Conservation (phyloP, 1,284 basidiomycete species). For the Ustilago tritici region DNA sequence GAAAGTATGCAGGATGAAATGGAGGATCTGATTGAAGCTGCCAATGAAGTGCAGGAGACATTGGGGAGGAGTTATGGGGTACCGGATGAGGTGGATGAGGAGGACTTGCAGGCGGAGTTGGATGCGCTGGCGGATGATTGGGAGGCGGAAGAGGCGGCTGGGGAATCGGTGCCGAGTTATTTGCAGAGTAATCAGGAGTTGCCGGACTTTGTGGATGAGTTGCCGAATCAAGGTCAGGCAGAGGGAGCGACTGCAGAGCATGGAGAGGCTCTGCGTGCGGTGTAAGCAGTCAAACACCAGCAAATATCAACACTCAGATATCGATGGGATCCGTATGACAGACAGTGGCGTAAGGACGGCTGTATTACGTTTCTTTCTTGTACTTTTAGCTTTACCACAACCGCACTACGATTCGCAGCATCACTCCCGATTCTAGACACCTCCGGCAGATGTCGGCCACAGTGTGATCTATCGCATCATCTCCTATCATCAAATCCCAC, state of each 20-base stretch:
- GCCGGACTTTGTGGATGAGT: conserved; percentile 66
- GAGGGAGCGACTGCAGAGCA: conserved; percentile 22
- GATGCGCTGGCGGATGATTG: conserved; percentile 78
- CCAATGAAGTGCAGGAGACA: conserved; percentile 96
- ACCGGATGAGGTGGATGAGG: conserved; percentile 97
- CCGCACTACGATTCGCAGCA: neutral
- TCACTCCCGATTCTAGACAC: neutral
- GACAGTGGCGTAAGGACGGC: neutral
- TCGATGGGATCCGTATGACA: neutral
- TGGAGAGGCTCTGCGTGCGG: conserved; percentile 42
- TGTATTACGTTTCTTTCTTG: neutral
- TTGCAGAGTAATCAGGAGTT: conserved; percentile 51
- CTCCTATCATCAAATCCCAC: too few relatives aligned
- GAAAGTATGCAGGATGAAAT: conserved; percentile 81
- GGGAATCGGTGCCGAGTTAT: conserved; percentile 56
- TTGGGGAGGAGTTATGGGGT: conserved; percentile 93
- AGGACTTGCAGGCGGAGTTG: conserved; percentile 89
- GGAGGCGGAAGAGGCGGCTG: conserved; percentile 18
- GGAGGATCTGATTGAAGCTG: conserved; percentile 96
- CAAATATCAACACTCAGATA: neutral
- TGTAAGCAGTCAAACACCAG: conserved; percentile 3
- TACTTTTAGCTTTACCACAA: conserved; percentile 7
- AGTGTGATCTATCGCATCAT: neutral
- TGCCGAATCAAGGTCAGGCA: conserved; percentile 29
- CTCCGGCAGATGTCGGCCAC: neutral